Conservation (phyloP, 306 rosid species). For the Quercus mongolica region DNA sequence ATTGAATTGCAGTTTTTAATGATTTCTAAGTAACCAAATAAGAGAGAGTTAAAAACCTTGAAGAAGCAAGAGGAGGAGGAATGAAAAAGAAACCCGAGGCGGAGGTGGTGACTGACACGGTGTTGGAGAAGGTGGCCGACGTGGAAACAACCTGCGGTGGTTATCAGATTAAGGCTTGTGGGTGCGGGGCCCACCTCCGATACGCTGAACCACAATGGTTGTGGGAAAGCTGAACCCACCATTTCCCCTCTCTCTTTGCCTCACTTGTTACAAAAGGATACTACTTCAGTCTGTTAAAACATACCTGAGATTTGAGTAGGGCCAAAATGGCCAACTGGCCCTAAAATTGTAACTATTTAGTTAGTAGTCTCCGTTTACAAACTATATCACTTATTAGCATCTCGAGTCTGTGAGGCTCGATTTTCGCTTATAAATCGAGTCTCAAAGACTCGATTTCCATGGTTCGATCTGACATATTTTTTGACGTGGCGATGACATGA, state of each 20-base stretch:
- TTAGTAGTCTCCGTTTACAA: too few species aligned
- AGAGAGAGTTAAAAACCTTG: constrained; percentile 40
- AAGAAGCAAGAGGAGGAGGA: constrained; percentile 23
- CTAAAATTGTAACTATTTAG: too few species aligned
- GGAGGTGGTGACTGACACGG: constrained; percentile 35
- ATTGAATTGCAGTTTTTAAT: background rate
- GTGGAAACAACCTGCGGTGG: constrained; percentile 65
- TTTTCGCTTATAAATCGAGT: too few species aligned
- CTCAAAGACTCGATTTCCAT: too few species aligned
- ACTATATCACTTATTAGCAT: too few species aligned
- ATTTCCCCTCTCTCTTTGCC: constrained; percentile 15
- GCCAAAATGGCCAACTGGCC: too few species aligned
- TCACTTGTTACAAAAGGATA: too few species aligned
- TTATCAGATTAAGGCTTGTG: constrained; percentile 27
- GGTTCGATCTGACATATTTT: too few species aligned
- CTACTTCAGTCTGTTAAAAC: too few species aligned
- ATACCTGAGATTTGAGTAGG: too few species aligned
- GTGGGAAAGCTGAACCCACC: constrained; percentile 27
- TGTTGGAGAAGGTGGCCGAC: constrained; percentile 40
- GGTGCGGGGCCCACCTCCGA: constrained; percentile 28
- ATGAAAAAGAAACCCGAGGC: constrained; percentile 33
- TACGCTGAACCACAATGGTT: constrained; percentile 34
- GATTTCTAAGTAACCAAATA: background rate
- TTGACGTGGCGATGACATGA: too few species aligned
- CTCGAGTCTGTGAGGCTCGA: too few species aligned